phyloP scores from a whole-genome alignment of 2,329 filamentous ascomycete genomes.

The Fragosphaeria purpurea region DNA sequence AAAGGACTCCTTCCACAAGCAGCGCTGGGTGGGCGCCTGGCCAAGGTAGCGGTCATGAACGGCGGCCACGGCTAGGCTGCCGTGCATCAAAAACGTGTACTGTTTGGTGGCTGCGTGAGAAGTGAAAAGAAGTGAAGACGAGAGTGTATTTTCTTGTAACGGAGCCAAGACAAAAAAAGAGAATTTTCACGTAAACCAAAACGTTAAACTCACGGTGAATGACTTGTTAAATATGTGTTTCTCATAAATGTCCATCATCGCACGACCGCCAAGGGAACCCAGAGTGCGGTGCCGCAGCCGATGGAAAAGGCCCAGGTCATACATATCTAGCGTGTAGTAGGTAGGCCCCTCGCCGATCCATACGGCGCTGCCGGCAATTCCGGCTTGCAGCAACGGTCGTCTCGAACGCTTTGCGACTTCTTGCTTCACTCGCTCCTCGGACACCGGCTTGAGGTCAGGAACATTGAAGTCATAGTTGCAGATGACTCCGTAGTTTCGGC shows the following conservation, averaged over 20 bases:
- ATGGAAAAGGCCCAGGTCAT: slow-evolving; percentile 2
- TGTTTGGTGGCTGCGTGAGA: slow-evolving; percentile 1
- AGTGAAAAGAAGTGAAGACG: no score
- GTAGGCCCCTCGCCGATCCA: slow-evolving; percentile 21
- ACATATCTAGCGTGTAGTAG: not conserved
- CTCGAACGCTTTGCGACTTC: not conserved
- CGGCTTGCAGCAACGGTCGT: not conserved
- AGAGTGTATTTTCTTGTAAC: not conserved
- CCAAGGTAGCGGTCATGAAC: slow-evolving; percentile 27
- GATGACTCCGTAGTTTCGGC: slow-evolving; percentile 30
- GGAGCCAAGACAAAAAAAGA: not conserved
- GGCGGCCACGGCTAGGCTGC: slow-evolving; percentile 31
- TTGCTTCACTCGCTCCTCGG: slow-evolving; percentile 14
- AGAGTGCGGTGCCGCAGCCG: slow-evolving; percentile 4
- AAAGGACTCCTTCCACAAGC: slow-evolving; percentile 27
- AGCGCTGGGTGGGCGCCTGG: slow-evolving; percentile 15
- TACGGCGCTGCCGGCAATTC: slow-evolving; percentile 12
- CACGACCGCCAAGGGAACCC: not conserved
- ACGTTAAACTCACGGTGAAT: slow-evolving; percentile 24
- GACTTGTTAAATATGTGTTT: slow-evolving; percentile 23
- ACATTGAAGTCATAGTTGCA: slow-evolving; percentile 31
- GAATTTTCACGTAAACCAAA: no score
- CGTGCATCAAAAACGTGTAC: slow-evolving; percentile 37
- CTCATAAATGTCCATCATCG: slow-evolving; percentile 9
- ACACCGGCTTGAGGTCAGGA: slow-evolving; percentile 27